Evolutionary conservation across 2,329 filamentous ascomycete species (phyloP), one percentile per base, ranked within the genome.

Genomic region (Neoscytalidium dimidiatum): DNA sequence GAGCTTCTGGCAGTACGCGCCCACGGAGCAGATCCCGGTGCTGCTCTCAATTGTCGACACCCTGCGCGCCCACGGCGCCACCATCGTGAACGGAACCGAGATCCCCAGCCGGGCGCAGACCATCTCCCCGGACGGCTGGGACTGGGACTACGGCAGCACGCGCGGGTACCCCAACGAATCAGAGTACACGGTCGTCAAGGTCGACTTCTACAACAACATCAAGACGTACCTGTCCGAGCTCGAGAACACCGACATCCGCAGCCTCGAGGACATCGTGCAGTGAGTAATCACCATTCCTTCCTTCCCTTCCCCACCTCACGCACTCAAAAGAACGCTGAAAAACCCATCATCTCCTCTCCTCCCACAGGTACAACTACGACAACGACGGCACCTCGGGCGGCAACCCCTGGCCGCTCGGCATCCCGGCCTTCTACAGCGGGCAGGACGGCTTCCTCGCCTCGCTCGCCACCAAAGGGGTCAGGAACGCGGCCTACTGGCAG

Each of bases 121-220:
- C 26, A 83, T 92, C 13, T 85, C 84, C 33, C 88, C 86, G 0
- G 74, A 84, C 56, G 88, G 88, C n/a, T 93, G 90, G 90, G 82
- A 92, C 74, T 93, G 90, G 84, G 88, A 90, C 70, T 90, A 86
- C 67, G 89, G 89, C 14, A 82, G 78, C 5, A 83, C 80, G 1
- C 84, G 88, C 3, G 88, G 88, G 2, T 87, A 80, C 70, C 78
- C 87, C n/a, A 91, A 92, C 66, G 86, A 92, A 75, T 91, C 88
- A 14, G 90, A 92, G 74, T 92, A 89, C 76, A 90, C 87, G 0
- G 86, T 89, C 56, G 82, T 92, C 68, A 92, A 91, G 74, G 86
- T 88, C 0, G 88, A 91, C 72, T 90, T 90, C 70, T 90, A 89
- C 70, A 85, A 89, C 75, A 85, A 90, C 74, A 85, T 92, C 74